These are phyloP conservation scores for Tylopilus sp. DNA, from an alignment of 1,284 basidiomycete genomes.

Conservation along the genomic window DNA sequence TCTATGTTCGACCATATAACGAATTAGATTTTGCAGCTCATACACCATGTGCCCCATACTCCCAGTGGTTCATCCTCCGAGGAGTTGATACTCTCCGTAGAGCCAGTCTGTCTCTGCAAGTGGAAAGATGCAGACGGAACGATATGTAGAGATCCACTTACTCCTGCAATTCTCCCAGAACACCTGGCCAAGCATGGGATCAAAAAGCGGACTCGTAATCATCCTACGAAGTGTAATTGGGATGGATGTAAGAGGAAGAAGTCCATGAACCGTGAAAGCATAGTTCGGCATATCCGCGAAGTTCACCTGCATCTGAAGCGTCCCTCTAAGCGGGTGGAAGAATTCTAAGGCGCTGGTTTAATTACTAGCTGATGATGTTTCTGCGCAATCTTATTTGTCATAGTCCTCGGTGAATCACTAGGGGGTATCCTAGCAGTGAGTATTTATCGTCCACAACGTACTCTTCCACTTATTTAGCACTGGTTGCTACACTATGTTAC, in stretches of 20 bases:
- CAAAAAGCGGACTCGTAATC: conserved; percentile 2
- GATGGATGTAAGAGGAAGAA: conserved; percentile 10
- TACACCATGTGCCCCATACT: neutral
- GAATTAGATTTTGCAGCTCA: neutral
- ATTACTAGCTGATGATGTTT: neutral
- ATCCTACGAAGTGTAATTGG: conserved; percentile 16
- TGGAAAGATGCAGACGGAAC: conserved; percentile 8
- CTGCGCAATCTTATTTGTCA: neutral
- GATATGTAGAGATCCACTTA: conserved; percentile 7
- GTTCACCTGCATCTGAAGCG: conserved; percentile 20
- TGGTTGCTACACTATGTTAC: neutral
- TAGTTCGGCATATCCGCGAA: conserved; percentile 24
- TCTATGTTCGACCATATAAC: neutral
- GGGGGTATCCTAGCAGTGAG: neutral
- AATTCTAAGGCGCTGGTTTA: neutral
- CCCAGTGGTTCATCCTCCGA: no score
- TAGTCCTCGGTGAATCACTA: neutral
- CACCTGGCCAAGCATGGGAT: conserved; percentile 24
- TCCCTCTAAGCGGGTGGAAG: neutral
- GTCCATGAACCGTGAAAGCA: conserved; percentile 24
- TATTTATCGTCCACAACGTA: neutral
- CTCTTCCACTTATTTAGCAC: neutral
- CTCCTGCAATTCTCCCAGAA: neutral
- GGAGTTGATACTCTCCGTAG: neutral
- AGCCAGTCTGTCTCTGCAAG: neutral